A percentile compares a stretch with the other conserved stretches of the same genome.
Evolutionary conservation across 2,329 filamentous ascomycete species (phyloP).

Genomic region (Ophiostoma ulmi): DNA sequence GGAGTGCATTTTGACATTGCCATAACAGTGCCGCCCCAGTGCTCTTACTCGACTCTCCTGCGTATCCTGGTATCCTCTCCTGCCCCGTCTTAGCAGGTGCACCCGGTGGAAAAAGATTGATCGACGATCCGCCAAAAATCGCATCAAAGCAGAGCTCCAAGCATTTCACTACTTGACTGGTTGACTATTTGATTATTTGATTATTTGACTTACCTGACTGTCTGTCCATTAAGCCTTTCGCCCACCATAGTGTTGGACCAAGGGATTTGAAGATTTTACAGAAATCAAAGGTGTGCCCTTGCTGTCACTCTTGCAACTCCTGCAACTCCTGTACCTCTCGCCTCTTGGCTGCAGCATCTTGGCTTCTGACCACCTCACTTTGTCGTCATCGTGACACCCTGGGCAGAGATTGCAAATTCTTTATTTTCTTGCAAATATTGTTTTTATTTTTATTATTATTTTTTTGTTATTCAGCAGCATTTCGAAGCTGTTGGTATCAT

Average conservation of each 20-base stretch:
- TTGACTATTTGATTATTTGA: not conserved
- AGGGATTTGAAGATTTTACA: not conserved
- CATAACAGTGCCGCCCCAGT: no score
- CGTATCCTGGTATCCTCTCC: not conserved
- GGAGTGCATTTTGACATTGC: not conserved
- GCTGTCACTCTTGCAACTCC: not conserved
- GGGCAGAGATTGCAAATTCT: not conserved
- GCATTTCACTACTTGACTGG: not conserved
- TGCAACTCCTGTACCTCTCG: not conserved
- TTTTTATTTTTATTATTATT: no score
- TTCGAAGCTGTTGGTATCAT: not conserved
- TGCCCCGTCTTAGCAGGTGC: not conserved
- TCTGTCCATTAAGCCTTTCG: no score
- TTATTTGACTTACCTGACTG: not conserved
- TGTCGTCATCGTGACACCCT: not conserved
- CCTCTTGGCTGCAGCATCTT: slow-evolving; percentile 2
- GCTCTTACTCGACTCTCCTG: not conserved
- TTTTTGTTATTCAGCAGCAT: not conserved
- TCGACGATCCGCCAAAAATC: slow-evolving; percentile 11
- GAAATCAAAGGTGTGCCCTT: not conserved
- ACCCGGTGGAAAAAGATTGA: slow-evolving; percentile 3
- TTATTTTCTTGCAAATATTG: not conserved
- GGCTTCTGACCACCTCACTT: not conserved
- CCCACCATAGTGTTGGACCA: not conserved
- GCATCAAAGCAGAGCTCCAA: slow-evolving; percentile 10